A percentile compares a stretch with the other conserved stretches of the same genome.
These are phyloP conservation scores for Mortierella sp. DNA, from an alignment of 371 early-diverging fungal genomes.

Conservation along the genomic window DNA sequence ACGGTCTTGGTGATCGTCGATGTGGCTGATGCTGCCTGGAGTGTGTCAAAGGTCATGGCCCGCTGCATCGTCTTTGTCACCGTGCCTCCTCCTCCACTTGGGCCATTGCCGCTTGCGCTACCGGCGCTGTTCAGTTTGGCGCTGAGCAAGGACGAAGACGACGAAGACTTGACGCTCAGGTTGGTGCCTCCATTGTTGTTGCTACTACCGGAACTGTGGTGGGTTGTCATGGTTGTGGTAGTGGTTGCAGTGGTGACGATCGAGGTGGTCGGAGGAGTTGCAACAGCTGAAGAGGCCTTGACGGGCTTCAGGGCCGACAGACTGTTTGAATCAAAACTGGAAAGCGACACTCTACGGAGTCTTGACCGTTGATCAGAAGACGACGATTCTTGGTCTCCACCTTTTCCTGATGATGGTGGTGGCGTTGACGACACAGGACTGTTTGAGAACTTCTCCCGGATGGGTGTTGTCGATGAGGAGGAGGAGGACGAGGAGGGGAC, in stretches of 20 bases:
- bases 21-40: slow-evolving; percentile 13
- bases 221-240: slow-evolving; percentile 14
- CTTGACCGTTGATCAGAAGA: not conserved
- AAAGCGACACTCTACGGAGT: slow-evolving; percentile 38
- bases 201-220: not conserved
- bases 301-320: slow-evolving; percentile 43
- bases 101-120: not conserved
- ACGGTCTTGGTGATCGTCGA: slow-evolving; percentile 23
- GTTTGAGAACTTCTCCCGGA: slow-evolving; percentile 17
- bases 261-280: slow-evolving; percentile 3
- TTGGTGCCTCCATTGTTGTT: not conserved
- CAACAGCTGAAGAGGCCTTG: slow-evolving; percentile 2
- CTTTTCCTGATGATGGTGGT: slow-evolving; percentile 17
- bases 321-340: slow-evolving; percentile 48
- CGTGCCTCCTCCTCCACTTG: not conserved
- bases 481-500: slow-evolving; percentile 15
- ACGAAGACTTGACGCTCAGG: slow-evolving; percentile 17
- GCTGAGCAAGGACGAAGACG: slow-evolving; percentile 22
- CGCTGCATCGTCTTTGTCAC: slow-evolving; percentile 21
- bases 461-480: slow-evolving; percentile 13
- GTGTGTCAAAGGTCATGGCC: slow-evolving; percentile 30
- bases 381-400: not conserved
- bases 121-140: slow-evolving; percentile 20
- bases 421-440: slow-evolving; percentile 7
- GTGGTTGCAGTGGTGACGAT: slow-evolving; percentile 16